A percentile compares a stretch with the other conserved stretches of the same genome.
Conservation (phyloP, 2,329 filamentous ascomycete genomes). For the Alternaria gaisen region DNA sequence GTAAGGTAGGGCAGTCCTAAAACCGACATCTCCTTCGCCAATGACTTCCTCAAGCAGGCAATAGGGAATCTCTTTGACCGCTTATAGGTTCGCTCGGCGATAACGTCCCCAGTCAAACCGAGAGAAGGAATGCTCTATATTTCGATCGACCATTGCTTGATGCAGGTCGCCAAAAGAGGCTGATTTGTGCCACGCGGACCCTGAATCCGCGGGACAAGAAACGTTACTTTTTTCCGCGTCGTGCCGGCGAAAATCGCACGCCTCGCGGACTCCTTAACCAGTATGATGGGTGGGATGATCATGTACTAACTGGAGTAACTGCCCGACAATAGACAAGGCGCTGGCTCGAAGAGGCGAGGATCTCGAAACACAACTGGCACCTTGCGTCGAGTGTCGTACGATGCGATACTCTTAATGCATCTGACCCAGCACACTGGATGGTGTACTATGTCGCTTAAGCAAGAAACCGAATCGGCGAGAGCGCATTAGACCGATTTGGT, state of each 20-base stretch:
- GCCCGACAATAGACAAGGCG: conserved; percentile 6
- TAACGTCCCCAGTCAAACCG: conserved; percentile 2
- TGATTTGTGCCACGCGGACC: conserved; percentile 14
- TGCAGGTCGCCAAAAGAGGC: conserved; percentile 14
- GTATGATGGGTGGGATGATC: conserved; percentile 16
- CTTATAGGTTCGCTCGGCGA: conserved; percentile 2
- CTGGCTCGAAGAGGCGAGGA: conserved; percentile 11
- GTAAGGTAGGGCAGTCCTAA: conserved; percentile 4
- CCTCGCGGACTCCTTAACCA: conserved; percentile 5
- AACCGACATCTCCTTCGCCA: conserved; percentile 6
- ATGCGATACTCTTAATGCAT: conserved; percentile 23
- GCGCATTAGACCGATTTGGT: conserved; percentile 22
- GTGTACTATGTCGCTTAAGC: conserved; percentile 28
- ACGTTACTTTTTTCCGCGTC: conserved; percentile 18
- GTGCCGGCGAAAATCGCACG: conserved; percentile 10
- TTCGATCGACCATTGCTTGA: conserved; percentile 18
- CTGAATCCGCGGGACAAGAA: conserved; percentile 9
- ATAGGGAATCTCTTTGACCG: conserved; percentile 9
- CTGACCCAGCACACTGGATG: conserved; percentile 14
- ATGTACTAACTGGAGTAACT: conserved; percentile 11
- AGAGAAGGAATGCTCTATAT: conserved; percentile 10
- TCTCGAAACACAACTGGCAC: conserved; percentile 20
- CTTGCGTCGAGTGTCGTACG: conserved; percentile 25
- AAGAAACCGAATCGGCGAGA: conserved; percentile 15
- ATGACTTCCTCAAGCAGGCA: neutral